Evolutionary conservation across 768 basidiomycete species (phyloP).

Genomic region (Kwoniella mangroviensis): DNA sequence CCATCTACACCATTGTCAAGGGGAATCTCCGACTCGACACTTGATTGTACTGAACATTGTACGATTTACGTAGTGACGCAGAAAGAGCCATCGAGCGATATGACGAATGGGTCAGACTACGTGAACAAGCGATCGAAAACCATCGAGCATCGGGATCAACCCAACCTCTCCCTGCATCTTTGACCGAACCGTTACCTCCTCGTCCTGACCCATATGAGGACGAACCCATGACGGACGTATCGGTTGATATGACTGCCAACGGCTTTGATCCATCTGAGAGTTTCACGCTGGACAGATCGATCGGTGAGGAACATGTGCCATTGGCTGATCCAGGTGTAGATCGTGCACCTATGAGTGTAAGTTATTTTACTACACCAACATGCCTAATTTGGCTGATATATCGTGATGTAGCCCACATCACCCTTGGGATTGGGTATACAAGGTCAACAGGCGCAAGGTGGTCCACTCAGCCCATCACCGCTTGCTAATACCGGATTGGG

Average conservation of each 20-base stretch:
- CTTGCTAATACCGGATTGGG: conserved; percentile 6
- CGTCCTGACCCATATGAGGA: conserved; percentile 79
- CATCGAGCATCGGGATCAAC: conserved; percentile 42
- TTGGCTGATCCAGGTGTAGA: conserved; percentile 80
- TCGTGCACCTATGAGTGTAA: conserved; percentile 23
- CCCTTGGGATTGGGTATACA: conserved; percentile 63
- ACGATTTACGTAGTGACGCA: conserved; percentile 68
- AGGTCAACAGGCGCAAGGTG: conserved; percentile 71
- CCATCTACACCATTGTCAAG: neutral
- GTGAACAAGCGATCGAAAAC: conserved; percentile 72
- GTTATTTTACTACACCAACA: neutral
- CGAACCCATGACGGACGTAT: conserved; percentile 81
- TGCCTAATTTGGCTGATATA: conserved; percentile 24
- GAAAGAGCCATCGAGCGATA: conserved; percentile 82
- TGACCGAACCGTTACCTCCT: conserved; percentile 74
- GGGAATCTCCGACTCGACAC: too few relatives aligned
- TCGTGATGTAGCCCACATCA: conserved; percentile 28
- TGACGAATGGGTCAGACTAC: conserved; percentile 85
- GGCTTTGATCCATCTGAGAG: conserved; percentile 54
- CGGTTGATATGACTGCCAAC: conserved; percentile 71
- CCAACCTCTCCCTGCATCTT: conserved; percentile 68
- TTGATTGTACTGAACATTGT: too few relatives aligned
- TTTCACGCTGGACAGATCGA: conserved; percentile 60
- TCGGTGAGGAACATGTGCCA: conserved; percentile 79
- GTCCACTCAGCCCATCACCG: conserved; percentile 33